Evolutionary conservation across 2,329 filamentous ascomycete species (phyloP).

Genomic region (Pyricularia sp.): DNA sequence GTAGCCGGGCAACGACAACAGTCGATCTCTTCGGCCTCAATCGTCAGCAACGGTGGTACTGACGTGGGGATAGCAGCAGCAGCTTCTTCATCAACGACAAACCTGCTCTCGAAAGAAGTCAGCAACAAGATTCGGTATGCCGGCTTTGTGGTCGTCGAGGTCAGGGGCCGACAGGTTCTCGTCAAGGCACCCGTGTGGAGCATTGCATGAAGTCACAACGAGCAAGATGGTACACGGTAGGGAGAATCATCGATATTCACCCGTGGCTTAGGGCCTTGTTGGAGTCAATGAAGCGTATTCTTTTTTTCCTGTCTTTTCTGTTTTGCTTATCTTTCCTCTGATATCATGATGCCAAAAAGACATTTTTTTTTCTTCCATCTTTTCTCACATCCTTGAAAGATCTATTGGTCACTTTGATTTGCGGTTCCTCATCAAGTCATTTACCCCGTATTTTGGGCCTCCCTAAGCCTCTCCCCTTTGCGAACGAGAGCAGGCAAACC

Average conservation of each 20-base stretch:
- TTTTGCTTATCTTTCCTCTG: background rate
- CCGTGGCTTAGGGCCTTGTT: background rate
- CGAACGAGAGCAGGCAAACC: background rate
- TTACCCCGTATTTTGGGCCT: background rate
- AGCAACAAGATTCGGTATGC: constrained; percentile 54
- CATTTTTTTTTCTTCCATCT: background rate
- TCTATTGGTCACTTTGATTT: background rate
- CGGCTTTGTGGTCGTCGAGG: constrained; percentile 62
- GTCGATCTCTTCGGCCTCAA: background rate
- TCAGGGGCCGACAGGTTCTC: constrained; percentile 61
- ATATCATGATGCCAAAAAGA: background rate
- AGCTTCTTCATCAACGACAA: constrained; percentile 7
- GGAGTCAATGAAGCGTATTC: constrained; percentile 1
- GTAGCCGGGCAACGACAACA: background rate
- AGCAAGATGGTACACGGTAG: background rate
- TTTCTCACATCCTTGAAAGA: background rate
- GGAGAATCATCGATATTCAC: background rate
- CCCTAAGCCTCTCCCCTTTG: background rate
- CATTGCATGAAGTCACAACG: constrained; percentile 14
- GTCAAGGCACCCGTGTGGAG: constrained; percentile 65
- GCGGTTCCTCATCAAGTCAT: background rate
- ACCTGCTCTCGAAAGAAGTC: constrained; percentile 29
- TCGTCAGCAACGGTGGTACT: background rate
- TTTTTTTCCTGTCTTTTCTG: background rate
- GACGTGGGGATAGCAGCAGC: background rate